Evolutionary conservation across 345 rosid genomes (phyloP).

Genomic region (Rubroshorea leprosula): DNA sequence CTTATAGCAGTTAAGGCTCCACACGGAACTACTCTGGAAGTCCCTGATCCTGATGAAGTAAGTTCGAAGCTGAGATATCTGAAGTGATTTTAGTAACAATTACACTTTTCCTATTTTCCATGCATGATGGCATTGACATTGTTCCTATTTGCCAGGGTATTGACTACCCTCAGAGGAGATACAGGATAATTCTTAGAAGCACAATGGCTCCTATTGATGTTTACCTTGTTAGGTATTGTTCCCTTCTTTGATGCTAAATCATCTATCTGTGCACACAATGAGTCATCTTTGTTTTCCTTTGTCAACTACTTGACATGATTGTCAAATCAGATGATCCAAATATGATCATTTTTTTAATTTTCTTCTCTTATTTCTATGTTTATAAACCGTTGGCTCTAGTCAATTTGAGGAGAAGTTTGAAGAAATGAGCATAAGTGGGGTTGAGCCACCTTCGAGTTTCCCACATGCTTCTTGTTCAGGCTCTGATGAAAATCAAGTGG

Average conservation of each 20-base stretch:
- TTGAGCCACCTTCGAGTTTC: constrained; percentile 37
- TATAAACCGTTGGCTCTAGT: constrained; percentile 31
- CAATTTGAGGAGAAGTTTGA: constrained; percentile 91
- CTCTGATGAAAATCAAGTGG: constrained; percentile 53
- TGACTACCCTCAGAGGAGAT: constrained; percentile 79
- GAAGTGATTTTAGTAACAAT: background rate
- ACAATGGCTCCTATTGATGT: constrained; percentile 97
- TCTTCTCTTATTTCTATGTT: constrained; percentile 5
- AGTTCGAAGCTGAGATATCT: constrained; percentile 21
- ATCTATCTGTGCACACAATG: background rate
- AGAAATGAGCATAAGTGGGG: constrained; percentile 62
- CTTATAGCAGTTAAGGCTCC: constrained; percentile 97
- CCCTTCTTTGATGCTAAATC: constrained; percentile 2
- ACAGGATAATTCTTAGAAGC: constrained; percentile 91
- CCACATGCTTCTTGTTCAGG: constrained; percentile 58
- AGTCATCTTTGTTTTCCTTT: constrained; percentile 6
- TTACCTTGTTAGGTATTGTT: constrained; percentile 75
- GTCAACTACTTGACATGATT: background rate
- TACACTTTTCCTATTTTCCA: constrained; percentile 15
- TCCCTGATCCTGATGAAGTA: constrained; percentile 94
- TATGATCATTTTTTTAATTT: constrained; percentile 6
- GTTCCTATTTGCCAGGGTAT: constrained; percentile 47
- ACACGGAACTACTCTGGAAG: constrained; percentile 95
- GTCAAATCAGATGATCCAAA: background rate
- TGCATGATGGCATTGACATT: constrained; percentile 19